These are phyloP conservation scores for Knufia petricola DNA, from an alignment of 2,329 filamentous ascomycete genomes.

Conservation along the genomic window DNA sequence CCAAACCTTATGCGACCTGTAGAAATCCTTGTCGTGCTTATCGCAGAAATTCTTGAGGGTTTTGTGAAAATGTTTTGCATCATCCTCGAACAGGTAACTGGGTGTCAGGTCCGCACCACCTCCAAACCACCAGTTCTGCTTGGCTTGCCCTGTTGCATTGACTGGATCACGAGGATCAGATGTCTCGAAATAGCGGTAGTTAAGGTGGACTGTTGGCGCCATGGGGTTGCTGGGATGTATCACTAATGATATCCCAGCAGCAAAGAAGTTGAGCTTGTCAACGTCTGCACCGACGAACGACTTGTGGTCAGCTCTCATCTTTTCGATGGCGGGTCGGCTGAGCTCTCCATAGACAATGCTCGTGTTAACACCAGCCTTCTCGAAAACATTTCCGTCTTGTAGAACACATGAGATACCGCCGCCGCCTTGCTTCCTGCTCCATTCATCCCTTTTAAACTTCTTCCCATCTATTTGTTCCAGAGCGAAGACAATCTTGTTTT, in stretches of 20 bases:
- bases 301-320: conserved; percentile 94
- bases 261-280: conserved; percentile 87
- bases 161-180: conserved; percentile 69
- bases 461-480: conserved; percentile 76
- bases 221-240: conserved; percentile 91
- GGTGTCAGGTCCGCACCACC: conserved; percentile 92
- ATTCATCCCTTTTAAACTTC: conserved; percentile 73
- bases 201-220: conserved; percentile 94
- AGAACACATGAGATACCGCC: conserved; percentile 91
- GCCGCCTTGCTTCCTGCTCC: conserved; percentile 78
- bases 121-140: conserved; percentile 91
- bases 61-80: conserved; percentile 92
- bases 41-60: conserved; percentile 90
- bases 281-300: conserved; percentile 66
- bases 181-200: conserved; percentile 98
- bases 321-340: conserved; percentile 74
- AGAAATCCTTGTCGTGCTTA: conserved; percentile 84
- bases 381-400: conserved; percentile 93
- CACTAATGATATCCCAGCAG: conserved; percentile 83
- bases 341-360: conserved; percentile 89
- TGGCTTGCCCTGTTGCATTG: conserved; percentile 36
- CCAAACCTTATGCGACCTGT: conserved; percentile 92
- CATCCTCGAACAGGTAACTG: conserved; percentile 89
- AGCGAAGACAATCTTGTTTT: conserved; percentile 73
- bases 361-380: conserved; percentile 93